Conservation (phyloP, 192 early-diverging fungal genomes). For the Irineochytrium annulatum region DNA sequence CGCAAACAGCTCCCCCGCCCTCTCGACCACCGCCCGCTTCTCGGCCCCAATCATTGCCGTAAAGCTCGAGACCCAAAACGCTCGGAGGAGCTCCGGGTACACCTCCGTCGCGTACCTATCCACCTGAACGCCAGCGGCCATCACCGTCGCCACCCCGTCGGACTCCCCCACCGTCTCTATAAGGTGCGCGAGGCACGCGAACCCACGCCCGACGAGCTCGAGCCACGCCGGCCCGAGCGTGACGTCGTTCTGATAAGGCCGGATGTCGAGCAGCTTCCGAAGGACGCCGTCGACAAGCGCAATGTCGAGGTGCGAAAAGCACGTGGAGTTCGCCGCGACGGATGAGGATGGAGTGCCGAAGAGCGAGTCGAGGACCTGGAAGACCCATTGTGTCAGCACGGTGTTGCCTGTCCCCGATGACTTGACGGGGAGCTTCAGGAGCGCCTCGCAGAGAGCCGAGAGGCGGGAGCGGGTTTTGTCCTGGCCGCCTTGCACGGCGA, state of each 20-base stretch:
- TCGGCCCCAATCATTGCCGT: slow-evolving; percentile 21
- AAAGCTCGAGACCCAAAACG: slow-evolving; percentile 36
- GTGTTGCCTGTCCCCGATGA: too few species aligned
- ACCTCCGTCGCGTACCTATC: slow-evolving; percentile 25
- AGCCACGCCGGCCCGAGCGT: slow-evolving; percentile 79
- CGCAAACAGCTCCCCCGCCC: slow-evolving; percentile 67
- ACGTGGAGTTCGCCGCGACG: too few species aligned
- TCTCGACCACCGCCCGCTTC: slow-evolving; percentile 40
- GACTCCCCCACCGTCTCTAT: slow-evolving; percentile 9
- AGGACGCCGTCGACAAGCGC: too few species aligned
- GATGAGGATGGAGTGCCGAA: too few species aligned
- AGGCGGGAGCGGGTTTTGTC: slow-evolving; percentile 36
- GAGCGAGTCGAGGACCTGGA: slow-evolving; percentile 65
- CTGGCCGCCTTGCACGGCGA: slow-evolving; percentile 41
- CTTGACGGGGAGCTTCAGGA: slow-evolving; percentile 79
- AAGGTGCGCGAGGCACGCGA: slow-evolving; percentile 61
- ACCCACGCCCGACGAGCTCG: slow-evolving; percentile 70
- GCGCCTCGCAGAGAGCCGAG: slow-evolving; percentile 57
- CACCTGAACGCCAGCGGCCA: slow-evolving; percentile 20
- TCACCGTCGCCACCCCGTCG: slow-evolving; percentile 10
- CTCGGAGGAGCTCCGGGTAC: slow-evolving; percentile 33
- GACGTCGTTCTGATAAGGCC: slow-evolving; percentile 81
- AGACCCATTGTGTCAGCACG: slow-evolving; percentile 71
- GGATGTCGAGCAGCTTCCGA: too few species aligned
- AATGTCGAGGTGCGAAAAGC: too few species aligned